Evolutionary conservation across 495 filamentous ascomycete genomes (phyloP).

Genomic region (Articulospora tetracladia): DNA sequence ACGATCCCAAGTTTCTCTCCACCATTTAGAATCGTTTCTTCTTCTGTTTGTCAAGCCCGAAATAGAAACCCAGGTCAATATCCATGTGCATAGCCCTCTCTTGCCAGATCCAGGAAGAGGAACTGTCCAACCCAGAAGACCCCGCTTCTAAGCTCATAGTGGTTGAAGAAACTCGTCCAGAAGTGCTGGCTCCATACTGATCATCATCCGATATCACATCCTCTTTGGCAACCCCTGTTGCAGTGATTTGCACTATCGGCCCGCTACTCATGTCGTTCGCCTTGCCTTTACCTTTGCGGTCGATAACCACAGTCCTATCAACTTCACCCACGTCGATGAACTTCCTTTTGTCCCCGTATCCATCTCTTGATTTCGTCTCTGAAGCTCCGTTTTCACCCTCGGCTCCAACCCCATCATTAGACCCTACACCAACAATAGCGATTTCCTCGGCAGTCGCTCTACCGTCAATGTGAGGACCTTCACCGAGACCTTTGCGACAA

Average conservation of each 20-base stretch:
- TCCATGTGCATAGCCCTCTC: constrained; percentile 29
- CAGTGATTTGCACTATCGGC: background rate
- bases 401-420: too few species aligned
- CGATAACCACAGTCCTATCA: constrained; percentile 18
- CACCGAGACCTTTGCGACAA: constrained; percentile 15
- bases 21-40: background rate
- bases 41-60: constrained; percentile 16
- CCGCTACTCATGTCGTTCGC: constrained; percentile 4
- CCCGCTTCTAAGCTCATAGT: background rate
- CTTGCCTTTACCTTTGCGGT: constrained; percentile 21
- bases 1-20: background rate
- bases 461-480: constrained; percentile 22
- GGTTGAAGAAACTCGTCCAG: background rate
- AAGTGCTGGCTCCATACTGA: background rate
- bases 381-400: too few species aligned
- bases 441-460: constrained; percentile 9
- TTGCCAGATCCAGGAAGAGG: constrained; percentile 22
- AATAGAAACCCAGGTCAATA: constrained; percentile 32
- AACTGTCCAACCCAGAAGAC: background rate
- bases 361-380: background rate
- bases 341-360: background rate
- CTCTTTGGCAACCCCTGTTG: background rate
- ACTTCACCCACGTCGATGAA: constrained; percentile 17
- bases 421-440: background rate
- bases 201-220: background rate